These are phyloP conservation scores for Pulveroboletus ravenelii DNA, from an alignment of 768 basidiomycete species.

Conservation along the genomic window DNA sequence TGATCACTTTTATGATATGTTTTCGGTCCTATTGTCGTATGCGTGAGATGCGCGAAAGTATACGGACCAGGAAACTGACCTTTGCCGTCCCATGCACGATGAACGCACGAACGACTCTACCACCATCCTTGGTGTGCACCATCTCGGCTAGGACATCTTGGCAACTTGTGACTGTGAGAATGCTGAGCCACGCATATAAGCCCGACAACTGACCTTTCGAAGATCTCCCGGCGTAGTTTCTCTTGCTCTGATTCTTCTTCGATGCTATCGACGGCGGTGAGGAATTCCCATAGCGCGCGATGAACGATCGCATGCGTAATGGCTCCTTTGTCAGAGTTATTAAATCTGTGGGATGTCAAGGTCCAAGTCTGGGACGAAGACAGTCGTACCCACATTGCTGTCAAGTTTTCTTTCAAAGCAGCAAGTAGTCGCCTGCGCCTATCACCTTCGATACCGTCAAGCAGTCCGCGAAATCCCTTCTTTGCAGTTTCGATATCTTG, in stretches of 20 bases:
- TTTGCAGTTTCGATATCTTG: constrained; percentile 61
- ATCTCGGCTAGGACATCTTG: constrained; percentile 86
- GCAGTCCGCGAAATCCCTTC: constrained; percentile 62
- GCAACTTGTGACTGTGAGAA: constrained; percentile 43
- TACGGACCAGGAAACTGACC: constrained; percentile 32
- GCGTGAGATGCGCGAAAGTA: neutral
- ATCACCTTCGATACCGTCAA: constrained; percentile 62
- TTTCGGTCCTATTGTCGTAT: constrained; percentile 66
- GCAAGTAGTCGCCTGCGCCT: constrained; percentile 61
- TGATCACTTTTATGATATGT: constrained; percentile 82
- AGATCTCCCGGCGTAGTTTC: constrained; percentile 71
- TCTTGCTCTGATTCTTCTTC: constrained; percentile 65
- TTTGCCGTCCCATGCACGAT: constrained; percentile 81
- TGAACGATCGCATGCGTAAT: constrained; percentile 86
- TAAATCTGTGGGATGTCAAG: constrained; percentile 53
- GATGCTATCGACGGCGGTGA: constrained; percentile 54
- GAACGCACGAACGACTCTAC: constrained; percentile 80
- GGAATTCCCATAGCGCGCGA: constrained; percentile 81
- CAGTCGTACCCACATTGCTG: constrained; percentile 55
- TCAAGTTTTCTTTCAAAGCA: constrained; percentile 69
- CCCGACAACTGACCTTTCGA: constrained; percentile 56
- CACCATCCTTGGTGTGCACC: constrained; percentile 92
- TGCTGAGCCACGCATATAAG: neutral
- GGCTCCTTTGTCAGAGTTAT: constrained; percentile 88
- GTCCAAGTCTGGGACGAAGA: neutral